phyloP scores from a whole-genome alignment of 331 rosid genomes.

The Erythrophleum ivorense region DNA sequence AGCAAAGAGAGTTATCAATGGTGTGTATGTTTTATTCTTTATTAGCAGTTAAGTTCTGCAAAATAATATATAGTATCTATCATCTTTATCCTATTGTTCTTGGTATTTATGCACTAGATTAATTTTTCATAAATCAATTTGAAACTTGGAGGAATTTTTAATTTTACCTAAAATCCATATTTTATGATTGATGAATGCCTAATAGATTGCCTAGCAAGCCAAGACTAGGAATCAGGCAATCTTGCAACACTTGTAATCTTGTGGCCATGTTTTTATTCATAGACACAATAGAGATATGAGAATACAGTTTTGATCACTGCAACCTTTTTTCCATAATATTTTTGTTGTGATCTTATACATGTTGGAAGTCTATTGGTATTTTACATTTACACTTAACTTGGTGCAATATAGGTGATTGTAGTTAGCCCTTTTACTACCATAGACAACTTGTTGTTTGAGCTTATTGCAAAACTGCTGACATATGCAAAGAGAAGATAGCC shows the following conservation, averaged over 20 bases:
- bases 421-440: slow-evolving; percentile 92
- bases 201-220: slow-evolving; percentile 30
- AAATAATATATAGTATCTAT: slow-evolving; percentile 10
- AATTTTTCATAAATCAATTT: slow-evolving; percentile 5
- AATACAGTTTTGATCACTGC: slow-evolving; percentile 6
- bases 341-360: slow-evolving; percentile 9
- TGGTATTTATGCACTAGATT: background rate
- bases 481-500: slow-evolving; percentile 85
- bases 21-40: slow-evolving; percentile 49
- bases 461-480: slow-evolving; percentile 76
- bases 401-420: slow-evolving; percentile 74
- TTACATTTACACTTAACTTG: slow-evolving; percentile 28
- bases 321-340: background rate
- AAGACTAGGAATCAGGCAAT: slow-evolving; percentile 10
- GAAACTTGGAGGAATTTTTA: background rate
- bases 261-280: slow-evolving; percentile 2
- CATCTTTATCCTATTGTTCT: background rate
- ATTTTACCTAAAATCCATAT: slow-evolving; percentile 15
- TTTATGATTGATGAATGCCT: background rate
- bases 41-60: slow-evolving; percentile 32
- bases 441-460: slow-evolving; percentile 90
- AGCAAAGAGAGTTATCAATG: slow-evolving; percentile 67
- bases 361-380: slow-evolving; percentile 10
- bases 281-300: slow-evolving; percentile 14
- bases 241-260: slow-evolving; percentile 8